Conservation (phyloP, 768 basidiomycete species). For the Phlebiopsis gigantea region DNA sequence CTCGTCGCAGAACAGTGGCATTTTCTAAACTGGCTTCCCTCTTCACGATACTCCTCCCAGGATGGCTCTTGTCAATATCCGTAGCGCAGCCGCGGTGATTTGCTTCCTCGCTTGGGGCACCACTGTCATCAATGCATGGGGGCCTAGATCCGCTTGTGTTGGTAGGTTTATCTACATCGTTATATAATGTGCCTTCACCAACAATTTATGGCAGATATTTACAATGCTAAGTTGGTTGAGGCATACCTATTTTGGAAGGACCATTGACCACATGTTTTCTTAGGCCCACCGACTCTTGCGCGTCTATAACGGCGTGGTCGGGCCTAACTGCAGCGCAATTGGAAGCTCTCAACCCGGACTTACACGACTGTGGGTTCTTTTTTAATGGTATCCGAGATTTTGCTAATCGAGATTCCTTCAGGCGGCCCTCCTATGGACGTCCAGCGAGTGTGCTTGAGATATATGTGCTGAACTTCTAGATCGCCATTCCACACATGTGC, state of each 20-base stretch:
- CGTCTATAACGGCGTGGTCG: not conserved
- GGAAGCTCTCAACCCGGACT: not conserved
- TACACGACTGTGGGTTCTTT: not conserved
- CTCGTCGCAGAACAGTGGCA: too few species aligned
- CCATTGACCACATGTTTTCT: not conserved
- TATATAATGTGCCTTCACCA: not conserved
- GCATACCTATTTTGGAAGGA: not conserved
- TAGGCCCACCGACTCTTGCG: constrained; percentile 2
- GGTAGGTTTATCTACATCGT: not conserved
- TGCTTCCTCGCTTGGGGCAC: not conserved
- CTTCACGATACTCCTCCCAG: not conserved
- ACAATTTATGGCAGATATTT: not conserved
- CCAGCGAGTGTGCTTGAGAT: not conserved
- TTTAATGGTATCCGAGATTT: not conserved
- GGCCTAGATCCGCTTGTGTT: not conserved
- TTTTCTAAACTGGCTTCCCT: too few species aligned
- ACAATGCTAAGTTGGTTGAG: not conserved
- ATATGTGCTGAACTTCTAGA: not conserved
- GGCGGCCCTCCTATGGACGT: constrained; percentile 1
- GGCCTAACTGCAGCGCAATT: not conserved
- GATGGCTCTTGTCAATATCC: not conserved
- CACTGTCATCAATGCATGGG: not conserved
- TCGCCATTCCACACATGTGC: not conserved
- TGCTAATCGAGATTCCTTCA: not conserved
- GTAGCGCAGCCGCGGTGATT: not conserved